phyloP scores from a whole-genome alignment of 768 basidiomycete genomes.

The Tubosaeta sp. region DNA sequence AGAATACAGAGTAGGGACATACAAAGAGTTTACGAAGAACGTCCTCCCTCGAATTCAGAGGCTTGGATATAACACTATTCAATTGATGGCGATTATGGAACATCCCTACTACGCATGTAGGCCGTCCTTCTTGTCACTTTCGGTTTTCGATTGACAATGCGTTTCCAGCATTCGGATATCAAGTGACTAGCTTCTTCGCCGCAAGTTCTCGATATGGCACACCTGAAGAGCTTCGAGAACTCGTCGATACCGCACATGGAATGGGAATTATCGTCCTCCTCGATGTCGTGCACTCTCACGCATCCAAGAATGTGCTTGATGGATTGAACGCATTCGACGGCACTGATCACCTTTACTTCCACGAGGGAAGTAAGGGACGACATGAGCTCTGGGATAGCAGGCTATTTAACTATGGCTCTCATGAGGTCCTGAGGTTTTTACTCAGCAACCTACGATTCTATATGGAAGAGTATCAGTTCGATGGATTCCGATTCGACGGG shows the following conservation, averaged over 20 bases:
- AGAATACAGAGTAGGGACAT: constrained; percentile 85
- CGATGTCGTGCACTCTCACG: constrained; percentile 97
- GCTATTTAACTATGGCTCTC: constrained; percentile 92
- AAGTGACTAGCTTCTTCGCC: constrained; percentile 96
- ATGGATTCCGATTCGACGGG: constrained; percentile 98
- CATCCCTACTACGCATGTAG: constrained; percentile 96
- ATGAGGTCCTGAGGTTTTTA: constrained; percentile 93
- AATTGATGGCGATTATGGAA: constrained; percentile 98
- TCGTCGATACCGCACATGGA: constrained; percentile 92
- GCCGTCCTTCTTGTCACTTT: constrained; percentile 25
- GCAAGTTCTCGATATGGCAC: constrained; percentile 93
- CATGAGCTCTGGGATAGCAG: constrained; percentile 99
- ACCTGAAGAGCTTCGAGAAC: constrained; percentile 93
- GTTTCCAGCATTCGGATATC: constrained; percentile 88
- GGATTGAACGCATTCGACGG: constrained; percentile 96
- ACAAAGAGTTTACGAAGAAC: constrained; percentile 90
- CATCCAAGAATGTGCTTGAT: constrained; percentile 95
- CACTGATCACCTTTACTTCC: constrained; percentile 97
- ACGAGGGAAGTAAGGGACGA: constrained; percentile 82
- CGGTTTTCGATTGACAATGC: not conserved
- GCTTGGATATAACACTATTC: constrained; percentile 94
- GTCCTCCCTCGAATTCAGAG: constrained; percentile 83
- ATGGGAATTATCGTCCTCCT: constrained; percentile 91
- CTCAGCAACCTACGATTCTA: constrained; percentile 94
- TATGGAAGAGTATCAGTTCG: constrained; percentile 93